phyloP scores from a whole-genome alignment of 768 basidiomycete species.

The Mycena chlorophos region DNA sequence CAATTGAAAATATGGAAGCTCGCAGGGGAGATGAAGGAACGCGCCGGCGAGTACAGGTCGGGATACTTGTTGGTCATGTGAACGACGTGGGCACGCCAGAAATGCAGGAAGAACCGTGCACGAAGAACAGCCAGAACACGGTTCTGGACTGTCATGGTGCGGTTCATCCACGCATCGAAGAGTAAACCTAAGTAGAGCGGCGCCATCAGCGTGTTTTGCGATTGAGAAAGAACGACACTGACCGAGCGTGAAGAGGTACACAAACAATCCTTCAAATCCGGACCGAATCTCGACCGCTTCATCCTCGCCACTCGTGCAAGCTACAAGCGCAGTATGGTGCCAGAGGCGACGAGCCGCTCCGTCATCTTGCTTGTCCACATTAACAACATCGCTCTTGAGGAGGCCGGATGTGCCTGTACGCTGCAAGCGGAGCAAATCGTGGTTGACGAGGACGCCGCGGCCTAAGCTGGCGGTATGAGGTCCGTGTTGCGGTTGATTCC shows the following conservation, averaged over 20 bases:
- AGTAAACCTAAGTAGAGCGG: conserved; percentile 1
- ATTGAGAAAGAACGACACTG: too few species aligned
- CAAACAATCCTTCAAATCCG: conserved; percentile 4
- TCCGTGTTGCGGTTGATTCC: conserved; percentile 4
- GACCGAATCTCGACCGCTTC: neutral
- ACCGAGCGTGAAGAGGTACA: conserved; percentile 10
- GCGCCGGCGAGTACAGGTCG: conserved; percentile 10
- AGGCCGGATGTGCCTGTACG: neutral
- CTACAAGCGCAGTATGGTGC: neutral
- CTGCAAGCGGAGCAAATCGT: neutral
- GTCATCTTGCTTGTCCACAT: conserved; percentile 16
- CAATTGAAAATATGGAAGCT: conserved; percentile 11
- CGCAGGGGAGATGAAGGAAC: conserved; percentile 9
- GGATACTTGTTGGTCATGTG: neutral
- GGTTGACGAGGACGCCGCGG: neutral
- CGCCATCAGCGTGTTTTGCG: neutral
- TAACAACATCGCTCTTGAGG: conserved; percentile 7
- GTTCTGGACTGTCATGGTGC: conserved; percentile 11
- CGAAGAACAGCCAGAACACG: conserved; percentile 7
- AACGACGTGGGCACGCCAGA: conserved; percentile 13
- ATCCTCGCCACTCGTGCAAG: neutral
- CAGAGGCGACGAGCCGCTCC: conserved; percentile 10
- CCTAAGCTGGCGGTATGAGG: conserved; percentile 3
- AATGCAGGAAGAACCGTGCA: conserved; percentile 9
- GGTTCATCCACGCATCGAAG: conserved; percentile 12